phyloP scores from a whole-genome alignment of 169 alveolate genomes.

The Plasmodium malariae region DNA sequence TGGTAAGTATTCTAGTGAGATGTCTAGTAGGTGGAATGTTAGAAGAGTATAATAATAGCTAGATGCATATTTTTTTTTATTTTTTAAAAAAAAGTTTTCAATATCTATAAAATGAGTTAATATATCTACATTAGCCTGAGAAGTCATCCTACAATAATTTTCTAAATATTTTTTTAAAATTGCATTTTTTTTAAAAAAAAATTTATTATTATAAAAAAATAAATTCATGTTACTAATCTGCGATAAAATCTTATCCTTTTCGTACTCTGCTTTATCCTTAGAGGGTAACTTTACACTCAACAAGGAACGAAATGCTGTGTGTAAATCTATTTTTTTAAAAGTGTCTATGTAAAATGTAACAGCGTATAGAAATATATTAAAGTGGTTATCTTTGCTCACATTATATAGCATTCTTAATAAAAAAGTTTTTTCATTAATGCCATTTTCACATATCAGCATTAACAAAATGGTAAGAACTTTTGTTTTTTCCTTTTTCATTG shows the following conservation, averaged over 20 bases:
- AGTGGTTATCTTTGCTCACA: constrained; percentile 23
- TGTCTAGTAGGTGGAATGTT: constrained; percentile 21
- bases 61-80: constrained; percentile 27
- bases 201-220: constrained; percentile 32
- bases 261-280: background rate
- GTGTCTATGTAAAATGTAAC: constrained; percentile 40
- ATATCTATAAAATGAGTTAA: constrained; percentile 21
- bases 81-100: constrained; percentile 39
- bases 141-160: constrained; percentile 17
- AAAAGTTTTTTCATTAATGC: constrained; percentile 42
- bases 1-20: constrained; percentile 15
- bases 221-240: background rate
- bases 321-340: constrained; percentile 33
- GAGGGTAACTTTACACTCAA: background rate
- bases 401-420: constrained; percentile 42
- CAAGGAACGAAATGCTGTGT: background rate
- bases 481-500: background rate
- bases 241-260: background rate
- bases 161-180: constrained; percentile 22
- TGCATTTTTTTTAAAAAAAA: constrained; percentile 24
- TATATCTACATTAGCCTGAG: constrained; percentile 1
- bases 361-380: constrained; percentile 44
- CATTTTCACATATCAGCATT: constrained; percentile 32
- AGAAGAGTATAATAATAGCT: constrained; percentile 46
- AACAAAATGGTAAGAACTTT: constrained; percentile 30